Evolutionary conservation across 1,284 basidiomycete genomes (phyloP), one percentile per base, ranked within the genome.

Genomic region (Cryptococcus neoformans): DNA sequence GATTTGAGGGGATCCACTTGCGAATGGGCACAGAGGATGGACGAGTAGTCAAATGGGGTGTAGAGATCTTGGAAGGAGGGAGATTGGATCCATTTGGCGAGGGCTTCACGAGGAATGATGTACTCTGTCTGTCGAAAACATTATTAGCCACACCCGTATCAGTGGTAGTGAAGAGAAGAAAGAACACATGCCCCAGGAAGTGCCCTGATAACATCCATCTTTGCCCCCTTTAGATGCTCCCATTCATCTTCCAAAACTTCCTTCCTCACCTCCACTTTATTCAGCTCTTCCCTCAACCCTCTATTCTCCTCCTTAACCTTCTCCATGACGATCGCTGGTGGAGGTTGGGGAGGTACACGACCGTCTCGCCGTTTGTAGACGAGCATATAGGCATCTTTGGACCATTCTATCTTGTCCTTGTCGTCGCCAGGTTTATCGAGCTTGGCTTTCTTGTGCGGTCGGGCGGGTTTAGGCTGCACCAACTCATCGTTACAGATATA

Each of bases 361-460:
- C 47, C 49, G 41, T 51, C 69, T 55, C 70, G 72, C 8, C 83
- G 83, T 44, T 84, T 83, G 75, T 95, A 96, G 51, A 96, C 86
- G 41, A 95, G 82, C 91, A 95, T 93, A 76, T 96, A 95, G 28
- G 90, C 90, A 64, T 93, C 90, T 72, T 84, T 87, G 0, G 90
- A 92, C 61, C 44, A 53, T 37, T 56, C 52, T 17, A 57, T 49
- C 40, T 42, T 28, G 42, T 40, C 55, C 56, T 42, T 28, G n/a
- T 60, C 48, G 36, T 41, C 28, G 28, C 28, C 28, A 35, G 40
- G 40, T 39, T 59, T 28, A 39, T 58, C 59, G 3, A 62, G 60
- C 48, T 53, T 65, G 16, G 44, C 40, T 49, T 61, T 68, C 57
- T 65, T 69, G 56, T 54, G 57, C 11, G 56, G 56, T 37, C 46